phyloP scores from a whole-genome alignment of 2,329 filamentous ascomycete species.

The Paraphoma chrysanthemicola region DNA sequence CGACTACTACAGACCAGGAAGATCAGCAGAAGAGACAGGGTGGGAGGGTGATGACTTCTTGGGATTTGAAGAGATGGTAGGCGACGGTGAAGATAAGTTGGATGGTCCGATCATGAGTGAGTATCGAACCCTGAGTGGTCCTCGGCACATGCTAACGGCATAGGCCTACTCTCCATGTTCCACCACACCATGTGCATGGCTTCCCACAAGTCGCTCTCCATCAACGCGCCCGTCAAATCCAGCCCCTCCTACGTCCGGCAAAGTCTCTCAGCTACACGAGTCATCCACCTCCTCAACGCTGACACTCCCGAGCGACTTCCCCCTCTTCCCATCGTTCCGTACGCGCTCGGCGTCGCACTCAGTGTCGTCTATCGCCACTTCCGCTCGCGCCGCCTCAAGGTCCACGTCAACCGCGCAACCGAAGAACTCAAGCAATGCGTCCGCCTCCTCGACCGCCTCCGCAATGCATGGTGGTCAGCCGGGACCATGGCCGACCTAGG shows the following conservation, averaged over 20 bases:
- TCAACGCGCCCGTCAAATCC: conserved; percentile 54
- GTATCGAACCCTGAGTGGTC: conserved; percentile 1
- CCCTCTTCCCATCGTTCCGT: conserved; percentile 63
- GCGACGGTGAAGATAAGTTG: conserved; percentile 47
- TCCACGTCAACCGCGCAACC: conserved; percentile 56
- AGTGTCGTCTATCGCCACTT: conserved; percentile 65
- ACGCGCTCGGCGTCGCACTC: conserved; percentile 62
- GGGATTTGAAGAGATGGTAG: conserved; percentile 55
- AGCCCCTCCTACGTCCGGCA: conserved; percentile 62
- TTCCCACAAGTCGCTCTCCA: conserved; percentile 59
- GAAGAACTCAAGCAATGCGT: conserved; percentile 55
- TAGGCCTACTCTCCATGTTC: conserved; percentile 61
- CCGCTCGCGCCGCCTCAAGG: conserved; percentile 58
- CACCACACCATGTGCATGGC: conserved; percentile 65
- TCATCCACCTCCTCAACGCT: conserved; percentile 59
- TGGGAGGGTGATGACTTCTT: conserved; percentile 56
- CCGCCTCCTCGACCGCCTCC: conserved; percentile 51
- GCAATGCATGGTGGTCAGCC: conserved; percentile 55
- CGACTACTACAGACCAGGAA: conserved; percentile 54
- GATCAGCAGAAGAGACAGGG: conserved; percentile 50
- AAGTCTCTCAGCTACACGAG: conserved; percentile 62
- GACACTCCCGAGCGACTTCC: conserved; percentile 56
- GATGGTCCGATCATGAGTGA: conserved; percentile 47
- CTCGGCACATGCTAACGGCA: conserved; percentile 16
- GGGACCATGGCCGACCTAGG: conserved; percentile 55